A percentile compares a stretch with the other conserved stretches of the same genome.
Evolutionary conservation across 345 rosid genomes (phyloP).

Genomic region (Eucalyptus pauciflora): DNA sequence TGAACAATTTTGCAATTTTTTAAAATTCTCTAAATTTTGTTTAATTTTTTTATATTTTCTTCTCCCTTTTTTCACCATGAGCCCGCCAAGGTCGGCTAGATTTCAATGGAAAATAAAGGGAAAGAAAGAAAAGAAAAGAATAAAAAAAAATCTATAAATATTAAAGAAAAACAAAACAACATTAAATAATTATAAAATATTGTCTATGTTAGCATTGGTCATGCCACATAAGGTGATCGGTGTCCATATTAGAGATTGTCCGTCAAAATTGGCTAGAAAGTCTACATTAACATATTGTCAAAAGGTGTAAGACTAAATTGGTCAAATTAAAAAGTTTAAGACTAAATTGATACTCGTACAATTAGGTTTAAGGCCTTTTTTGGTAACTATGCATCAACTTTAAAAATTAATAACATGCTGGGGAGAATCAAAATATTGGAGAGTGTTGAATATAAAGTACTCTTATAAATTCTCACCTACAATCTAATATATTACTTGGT

Average conservation of each 20-base stretch:
- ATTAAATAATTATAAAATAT: too few species aligned
- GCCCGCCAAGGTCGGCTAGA: not conserved
- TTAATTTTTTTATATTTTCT: too few species aligned
- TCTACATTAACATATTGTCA: too few species aligned
- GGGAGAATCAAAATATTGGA: not conserved
- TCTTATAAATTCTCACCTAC: not conserved
- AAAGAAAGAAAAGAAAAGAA: too few species aligned
- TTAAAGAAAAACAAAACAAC: too few species aligned
- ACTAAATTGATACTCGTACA: too few species aligned
- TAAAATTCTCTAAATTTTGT: not conserved
- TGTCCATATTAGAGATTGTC: too few species aligned
- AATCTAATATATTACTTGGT: not conserved
- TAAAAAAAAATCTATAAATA: too few species aligned
- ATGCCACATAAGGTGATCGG: not conserved
- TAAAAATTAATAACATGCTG: too few species aligned
- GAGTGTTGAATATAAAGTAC: not conserved
- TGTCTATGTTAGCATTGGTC: rapidly evolving
- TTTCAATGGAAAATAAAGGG: not conserved
- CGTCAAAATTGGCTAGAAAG: not conserved
- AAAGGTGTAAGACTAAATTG: not conserved
- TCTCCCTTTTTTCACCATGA: not conserved
- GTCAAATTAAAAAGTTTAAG: not conserved
- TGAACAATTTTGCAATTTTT: too few species aligned
- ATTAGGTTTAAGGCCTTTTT: not conserved
- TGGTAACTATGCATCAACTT: too few species aligned